Evolutionary conservation across 2,329 filamentous ascomycete genomes (phyloP).

Genomic region (Colletotrichum trifolii): DNA sequence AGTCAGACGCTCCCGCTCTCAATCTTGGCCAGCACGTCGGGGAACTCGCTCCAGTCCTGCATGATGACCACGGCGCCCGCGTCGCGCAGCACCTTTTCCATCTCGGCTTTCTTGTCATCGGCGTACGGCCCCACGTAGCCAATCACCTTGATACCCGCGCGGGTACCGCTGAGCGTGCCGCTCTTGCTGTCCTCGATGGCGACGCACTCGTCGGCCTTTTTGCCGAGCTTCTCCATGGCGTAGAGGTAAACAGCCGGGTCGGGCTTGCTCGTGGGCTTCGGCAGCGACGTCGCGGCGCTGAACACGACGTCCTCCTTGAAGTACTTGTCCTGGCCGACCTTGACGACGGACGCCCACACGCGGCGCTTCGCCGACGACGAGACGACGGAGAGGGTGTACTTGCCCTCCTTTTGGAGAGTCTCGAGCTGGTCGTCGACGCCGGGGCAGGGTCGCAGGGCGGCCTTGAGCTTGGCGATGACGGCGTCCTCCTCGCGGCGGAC

Average conservation of each 20-base stretch:
- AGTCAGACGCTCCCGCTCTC: constrained; percentile 36
- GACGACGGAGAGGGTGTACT: constrained; percentile 83
- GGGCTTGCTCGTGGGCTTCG: constrained; percentile 87
- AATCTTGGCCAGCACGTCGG: constrained; percentile 57
- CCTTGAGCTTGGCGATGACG: constrained; percentile 83
- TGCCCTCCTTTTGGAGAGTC: constrained; percentile 67
- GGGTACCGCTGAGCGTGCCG: constrained; percentile 78
- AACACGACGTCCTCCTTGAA: constrained; percentile 82
- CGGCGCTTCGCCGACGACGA: constrained; percentile 82
- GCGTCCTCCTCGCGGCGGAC: constrained; percentile 83
- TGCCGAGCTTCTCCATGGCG: constrained; percentile 79
- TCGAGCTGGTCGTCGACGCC: constrained; percentile 77
- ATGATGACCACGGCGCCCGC: constrained; percentile 73
- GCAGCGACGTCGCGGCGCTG: constrained; percentile 82
- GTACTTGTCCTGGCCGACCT: constrained; percentile 82
- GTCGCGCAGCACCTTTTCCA: constrained; percentile 70
- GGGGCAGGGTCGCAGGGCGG: constrained; percentile 73
- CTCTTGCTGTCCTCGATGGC: constrained; percentile 92
- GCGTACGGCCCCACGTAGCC: constrained; percentile 87
- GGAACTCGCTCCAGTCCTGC: constrained; percentile 68
- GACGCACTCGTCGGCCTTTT: constrained; percentile 76
- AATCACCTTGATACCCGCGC: constrained; percentile 83
- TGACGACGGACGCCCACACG: constrained; percentile 81
- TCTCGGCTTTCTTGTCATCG: constrained; percentile 69
- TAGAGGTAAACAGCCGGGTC: constrained; percentile 89